Evolutionary conservation across 345 rosid genomes (phyloP), one percentile per base, ranked within the genome.

Genomic region (Eucalyptus viminalis): DNA sequence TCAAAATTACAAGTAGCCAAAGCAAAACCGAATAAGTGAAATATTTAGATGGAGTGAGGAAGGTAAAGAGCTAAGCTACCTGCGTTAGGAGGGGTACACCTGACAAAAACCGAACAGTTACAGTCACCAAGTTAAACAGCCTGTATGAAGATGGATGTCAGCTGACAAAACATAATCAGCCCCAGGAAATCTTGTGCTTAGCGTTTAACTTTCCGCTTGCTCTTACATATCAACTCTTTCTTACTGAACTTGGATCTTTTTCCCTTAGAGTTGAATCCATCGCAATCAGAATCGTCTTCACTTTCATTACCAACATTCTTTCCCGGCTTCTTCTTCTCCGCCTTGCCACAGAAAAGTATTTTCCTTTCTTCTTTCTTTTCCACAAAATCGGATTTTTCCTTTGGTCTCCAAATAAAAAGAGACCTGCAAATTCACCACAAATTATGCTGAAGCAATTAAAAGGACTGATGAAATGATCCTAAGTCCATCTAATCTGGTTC

Each of bases 381-480:
- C 76, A 87, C 92, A 29, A 88, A 53, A 65, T 96, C 95, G 3
- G 90, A 62, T 86, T 92, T 93, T 90, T 93, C 96, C 91, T 93
- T 94, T 15, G 98, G 99, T 92, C 94, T 93, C 99, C 99, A 98
- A 76, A 98, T 95, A 91, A 96, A 96, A 69, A 98, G 93, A 80
- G 99, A 98, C 94, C 99, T 98, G 89, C 87, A 92, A 31, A n/a
- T 90, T 80, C 37, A n/a, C 50, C 53, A 37, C 14, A 60, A 85
- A 56, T 76, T 76, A 47, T 40, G 85, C 22, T 40, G 14, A 76
- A 76, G 85, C 47, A 34, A 76, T 16, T 44, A 11, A 76, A 76
- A 76, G 83, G 47, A 76, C 83, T 37, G 27, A 21, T 40, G 47
- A 10, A 40, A 76, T 72, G 83, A 76, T 76, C 21, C 83, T 9